Conservation (phyloP, 202 grass and related monocot species). For the Dendrocalamus latiflorus region DNA sequence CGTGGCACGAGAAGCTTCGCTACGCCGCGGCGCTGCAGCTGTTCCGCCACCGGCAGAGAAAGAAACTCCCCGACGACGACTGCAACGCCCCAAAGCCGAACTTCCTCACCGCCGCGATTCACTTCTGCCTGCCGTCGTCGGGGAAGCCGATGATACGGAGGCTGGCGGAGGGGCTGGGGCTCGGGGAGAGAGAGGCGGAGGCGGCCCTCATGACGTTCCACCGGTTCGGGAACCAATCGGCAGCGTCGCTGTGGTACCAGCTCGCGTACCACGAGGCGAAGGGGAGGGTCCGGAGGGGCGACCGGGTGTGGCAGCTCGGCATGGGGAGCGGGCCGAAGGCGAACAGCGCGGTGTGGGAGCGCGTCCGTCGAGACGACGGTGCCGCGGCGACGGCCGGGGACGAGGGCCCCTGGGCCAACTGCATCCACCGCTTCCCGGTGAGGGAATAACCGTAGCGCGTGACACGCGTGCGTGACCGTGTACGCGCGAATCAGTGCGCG, state of each 20-base stretch:
- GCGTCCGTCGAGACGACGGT: constrained; percentile 10
- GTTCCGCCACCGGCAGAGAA: too few relatives aligned
- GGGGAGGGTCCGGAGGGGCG: constrained; percentile 34
- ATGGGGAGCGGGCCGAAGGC: constrained; percentile 66
- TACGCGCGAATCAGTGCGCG: too few relatives aligned
- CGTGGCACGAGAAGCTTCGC: constrained; percentile 51
- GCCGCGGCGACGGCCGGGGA: background rate
- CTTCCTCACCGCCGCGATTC: constrained; percentile 48
- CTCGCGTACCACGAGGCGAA: constrained; percentile 66
- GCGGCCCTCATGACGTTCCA: constrained; percentile 70
- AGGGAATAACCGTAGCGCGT: too few relatives aligned
- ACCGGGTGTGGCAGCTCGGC: constrained; percentile 63
- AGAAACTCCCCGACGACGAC: too few relatives aligned
- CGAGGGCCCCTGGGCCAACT: constrained; percentile 25
- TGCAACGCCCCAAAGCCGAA: background rate
- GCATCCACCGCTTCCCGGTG: too few relatives aligned
- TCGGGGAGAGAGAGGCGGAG: constrained; percentile 53
- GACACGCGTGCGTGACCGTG: too few relatives aligned
- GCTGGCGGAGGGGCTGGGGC: constrained; percentile 55
- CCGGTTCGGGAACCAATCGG: constrained; percentile 77
- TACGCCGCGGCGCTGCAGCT: background rate
- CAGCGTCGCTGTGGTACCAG: constrained; percentile 86
- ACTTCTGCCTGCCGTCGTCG: constrained; percentile 72
- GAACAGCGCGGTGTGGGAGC: constrained; percentile 58
- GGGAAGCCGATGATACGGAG: constrained; percentile 56